These are phyloP conservation scores for Rhizodiscina lignyota DNA, from an alignment of 495 filamentous ascomycete genomes.

Conservation along the genomic window DNA sequence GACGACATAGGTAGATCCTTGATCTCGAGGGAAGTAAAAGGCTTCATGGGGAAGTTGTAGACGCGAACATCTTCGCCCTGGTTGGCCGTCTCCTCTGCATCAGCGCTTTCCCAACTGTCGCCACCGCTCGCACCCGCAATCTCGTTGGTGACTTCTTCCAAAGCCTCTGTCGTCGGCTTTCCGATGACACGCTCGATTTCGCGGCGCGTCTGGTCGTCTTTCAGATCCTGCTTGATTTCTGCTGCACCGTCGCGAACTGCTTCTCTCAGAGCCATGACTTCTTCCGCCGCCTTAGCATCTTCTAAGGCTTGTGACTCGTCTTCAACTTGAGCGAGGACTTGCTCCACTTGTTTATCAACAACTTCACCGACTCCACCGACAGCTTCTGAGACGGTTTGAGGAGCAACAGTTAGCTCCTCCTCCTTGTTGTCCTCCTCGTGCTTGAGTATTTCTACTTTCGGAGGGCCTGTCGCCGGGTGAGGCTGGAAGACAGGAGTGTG, in stretches of 20 bases:
- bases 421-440: constrained; percentile 18
- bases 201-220: constrained; percentile 34
- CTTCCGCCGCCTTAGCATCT: no score
- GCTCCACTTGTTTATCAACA: constrained; percentile 51
- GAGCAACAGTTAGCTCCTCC: no score
- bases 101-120: constrained; percentile 63
- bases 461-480: constrained; percentile 6
- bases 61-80: constrained; percentile 60
- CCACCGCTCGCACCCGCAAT: constrained; percentile 28
- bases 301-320: constrained; percentile 26
- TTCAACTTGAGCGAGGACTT: constrained; percentile 39
- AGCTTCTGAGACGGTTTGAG: constrained; percentile 55
- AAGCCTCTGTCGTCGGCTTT: constrained; percentile 32
- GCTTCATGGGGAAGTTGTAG: constrained; percentile 88
- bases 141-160: constrained; percentile 42
- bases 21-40: constrained; percentile 71
- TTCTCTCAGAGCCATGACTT: no score
- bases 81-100: constrained; percentile 51
- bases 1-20: constrained; percentile 19
- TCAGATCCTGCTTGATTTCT: constrained; percentile 37
- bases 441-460: constrained; percentile 23
- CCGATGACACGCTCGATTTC: constrained; percentile 36
- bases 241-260: no score
- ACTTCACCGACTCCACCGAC: constrained; percentile 49
- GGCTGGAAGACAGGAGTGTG: constrained; percentile 25